Conservation (phyloP, 2,329 filamentous ascomycete genomes). For the Beauveria sp. region DNA sequence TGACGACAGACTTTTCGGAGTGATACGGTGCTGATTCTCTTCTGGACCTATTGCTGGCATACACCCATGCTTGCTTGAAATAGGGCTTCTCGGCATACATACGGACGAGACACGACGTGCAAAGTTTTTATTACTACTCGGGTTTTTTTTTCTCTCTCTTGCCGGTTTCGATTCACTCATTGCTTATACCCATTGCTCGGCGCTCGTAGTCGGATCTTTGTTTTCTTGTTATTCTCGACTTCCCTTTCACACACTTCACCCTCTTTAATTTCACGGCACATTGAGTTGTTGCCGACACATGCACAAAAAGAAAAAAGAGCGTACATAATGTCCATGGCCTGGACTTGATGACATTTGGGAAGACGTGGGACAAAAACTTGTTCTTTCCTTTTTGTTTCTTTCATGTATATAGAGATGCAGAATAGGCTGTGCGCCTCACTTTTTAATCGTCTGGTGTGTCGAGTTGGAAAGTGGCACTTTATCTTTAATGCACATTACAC, state of each 20-base stretch:
- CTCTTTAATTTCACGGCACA: neutral
- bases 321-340: slow-evolving; percentile 6
- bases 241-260: neutral
- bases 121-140: slow-evolving; percentile 1
- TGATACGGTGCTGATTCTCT: neutral
- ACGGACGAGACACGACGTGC: slow-evolving; percentile 5
- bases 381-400: neutral
- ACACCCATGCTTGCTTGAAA: neutral
- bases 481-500: slow-evolving; percentile 10
- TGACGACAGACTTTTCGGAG: neutral
- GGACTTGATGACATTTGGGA: neutral
- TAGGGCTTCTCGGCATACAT: neutral
- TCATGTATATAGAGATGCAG: slow-evolving; percentile 5
- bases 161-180: neutral
- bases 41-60: neutral
- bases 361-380: neutral
- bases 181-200: slow-evolving; percentile 12
- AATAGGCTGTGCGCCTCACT: neutral
- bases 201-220: slow-evolving; percentile 2
- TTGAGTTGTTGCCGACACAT: neutral
- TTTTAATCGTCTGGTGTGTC: neutral
- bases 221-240: neutral
- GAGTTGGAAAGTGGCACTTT: slow-evolving; percentile 5
- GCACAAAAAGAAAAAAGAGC: neutral
- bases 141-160: neutral